Conservation (phyloP, 305 asterid genomes). For the Rubia peregrina region DNA sequence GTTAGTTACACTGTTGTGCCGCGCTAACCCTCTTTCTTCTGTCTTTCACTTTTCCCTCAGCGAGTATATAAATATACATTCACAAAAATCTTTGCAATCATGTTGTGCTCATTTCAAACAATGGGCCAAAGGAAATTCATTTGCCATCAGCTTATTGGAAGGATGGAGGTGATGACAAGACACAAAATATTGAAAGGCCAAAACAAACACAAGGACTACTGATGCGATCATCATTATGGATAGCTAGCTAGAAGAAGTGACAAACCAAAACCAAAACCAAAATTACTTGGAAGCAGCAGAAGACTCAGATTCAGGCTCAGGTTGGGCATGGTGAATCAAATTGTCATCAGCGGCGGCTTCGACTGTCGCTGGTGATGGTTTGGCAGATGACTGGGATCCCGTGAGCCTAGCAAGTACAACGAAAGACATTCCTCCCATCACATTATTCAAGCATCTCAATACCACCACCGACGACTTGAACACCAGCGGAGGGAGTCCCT, state of each 20-base stretch:
- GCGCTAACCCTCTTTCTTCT: slow-evolving; percentile 27
- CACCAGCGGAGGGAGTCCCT: slow-evolving; percentile 26
- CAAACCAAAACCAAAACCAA: not conserved
- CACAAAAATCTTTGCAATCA: too few relatives aligned
- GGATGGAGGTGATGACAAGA: too few relatives aligned
- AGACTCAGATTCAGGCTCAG: not conserved
- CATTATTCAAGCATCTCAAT: slow-evolving; percentile 41
- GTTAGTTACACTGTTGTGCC: slow-evolving; percentile 41
- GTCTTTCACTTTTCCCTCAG: too few relatives aligned
- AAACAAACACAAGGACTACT: not conserved
- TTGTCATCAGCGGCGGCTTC: slow-evolving; percentile 12
- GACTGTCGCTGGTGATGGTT: not conserved
- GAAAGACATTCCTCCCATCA: slow-evolving; percentile 44
- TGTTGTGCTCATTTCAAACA: too few relatives aligned
- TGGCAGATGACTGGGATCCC: slow-evolving; percentile 28
- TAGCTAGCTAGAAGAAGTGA: too few relatives aligned
- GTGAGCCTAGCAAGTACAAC: slow-evolving; percentile 43
- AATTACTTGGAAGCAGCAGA: not conserved
- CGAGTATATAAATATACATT: too few relatives aligned
- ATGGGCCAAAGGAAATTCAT: too few relatives aligned
- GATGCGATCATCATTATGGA: not conserved
- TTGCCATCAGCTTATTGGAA: too few relatives aligned
- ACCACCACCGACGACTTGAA: slow-evolving; percentile 37
- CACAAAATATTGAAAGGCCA: too few relatives aligned
- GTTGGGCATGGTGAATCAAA: not conserved